A percentile compares a stretch with the other conserved stretches of the same genome.
phyloP scores from a whole-genome alignment of 371 early-diverging fungal species.

The Saksenaea vasiformis region DNA sequence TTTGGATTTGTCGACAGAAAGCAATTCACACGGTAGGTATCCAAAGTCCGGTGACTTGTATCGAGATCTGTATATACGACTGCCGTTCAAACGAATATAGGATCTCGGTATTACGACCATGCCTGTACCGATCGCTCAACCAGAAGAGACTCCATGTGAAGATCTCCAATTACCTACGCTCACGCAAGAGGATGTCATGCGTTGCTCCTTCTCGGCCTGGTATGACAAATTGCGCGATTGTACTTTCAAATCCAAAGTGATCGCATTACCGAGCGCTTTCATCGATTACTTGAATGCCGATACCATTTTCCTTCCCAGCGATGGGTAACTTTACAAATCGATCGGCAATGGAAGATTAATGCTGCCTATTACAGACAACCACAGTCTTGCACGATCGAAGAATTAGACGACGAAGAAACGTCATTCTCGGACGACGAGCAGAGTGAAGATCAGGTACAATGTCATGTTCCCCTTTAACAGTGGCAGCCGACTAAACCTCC shows the following conservation, averaged over 20 bases:
- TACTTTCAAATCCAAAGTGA: conserved; percentile 70
- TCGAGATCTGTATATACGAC: no score
- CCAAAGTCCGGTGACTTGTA: no score
- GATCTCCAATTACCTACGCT: conserved; percentile 39
- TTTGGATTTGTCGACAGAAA: no score
- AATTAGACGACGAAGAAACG: conserved; percentile 50
- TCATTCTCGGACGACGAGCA: conserved; percentile 28
- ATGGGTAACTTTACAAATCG: conserved; percentile 38
- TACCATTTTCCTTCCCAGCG: conserved; percentile 78
- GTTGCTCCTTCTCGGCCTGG: conserved; percentile 81
- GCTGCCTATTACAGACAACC: conserved; percentile 28
- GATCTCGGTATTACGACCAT: neutral
- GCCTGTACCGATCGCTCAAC: neutral
- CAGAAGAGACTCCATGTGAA: neutral
- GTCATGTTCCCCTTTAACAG: neutral
- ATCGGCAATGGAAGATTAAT: neutral
- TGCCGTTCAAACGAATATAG: no score
- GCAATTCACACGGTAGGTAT: no score
- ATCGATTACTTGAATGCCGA: conserved; percentile 83
- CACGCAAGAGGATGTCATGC: conserved; percentile 57
- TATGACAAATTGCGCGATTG: conserved; percentile 61
- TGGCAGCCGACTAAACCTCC: neutral
- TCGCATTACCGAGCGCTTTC: conserved; percentile 76
- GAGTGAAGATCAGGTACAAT: neutral
- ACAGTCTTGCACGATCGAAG: conserved; percentile 43